Evolutionary conservation across 345 rosid species (phyloP).

Genomic region (Citropsis articulata): DNA sequence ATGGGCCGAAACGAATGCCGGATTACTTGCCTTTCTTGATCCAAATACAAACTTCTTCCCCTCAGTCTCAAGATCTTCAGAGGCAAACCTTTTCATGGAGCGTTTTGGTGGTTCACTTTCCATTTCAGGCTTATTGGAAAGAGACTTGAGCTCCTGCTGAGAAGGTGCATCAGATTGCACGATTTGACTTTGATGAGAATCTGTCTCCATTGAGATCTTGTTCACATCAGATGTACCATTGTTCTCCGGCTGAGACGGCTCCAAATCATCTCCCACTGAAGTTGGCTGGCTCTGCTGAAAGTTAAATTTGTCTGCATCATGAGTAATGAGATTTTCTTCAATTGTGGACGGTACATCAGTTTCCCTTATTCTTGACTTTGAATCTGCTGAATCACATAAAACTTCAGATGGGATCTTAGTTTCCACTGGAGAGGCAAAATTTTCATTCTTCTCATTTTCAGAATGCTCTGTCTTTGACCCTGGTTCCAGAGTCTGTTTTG

Average conservation of each 20-base stretch:
- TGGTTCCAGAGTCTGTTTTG: slow-evolving; percentile 37
- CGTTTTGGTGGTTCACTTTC: slow-evolving; percentile 53
- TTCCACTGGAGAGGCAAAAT: slow-evolving; percentile 24
- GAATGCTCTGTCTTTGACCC: slow-evolving; percentile 31
- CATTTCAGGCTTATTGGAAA: slow-evolving; percentile 33
- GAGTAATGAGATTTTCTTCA: slow-evolving; percentile 38
- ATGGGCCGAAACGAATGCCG: slow-evolving; percentile 64
- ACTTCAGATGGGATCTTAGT: slow-evolving; percentile 28
- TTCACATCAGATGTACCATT: slow-evolving; percentile 32
- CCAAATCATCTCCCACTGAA: slow-evolving; percentile 24
- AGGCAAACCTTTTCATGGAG: slow-evolving; percentile 54
- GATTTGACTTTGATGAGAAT: slow-evolving; percentile 26
- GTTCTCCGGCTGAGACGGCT: slow-evolving; percentile 36
- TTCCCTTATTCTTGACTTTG: slow-evolving; percentile 25
- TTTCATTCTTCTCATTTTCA: slow-evolving; percentile 32
- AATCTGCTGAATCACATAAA: slow-evolving; percentile 28
- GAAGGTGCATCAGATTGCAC: slow-evolving; percentile 26
- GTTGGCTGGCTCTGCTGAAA: slow-evolving; percentile 25
- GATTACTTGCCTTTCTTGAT: slow-evolving; percentile 58
- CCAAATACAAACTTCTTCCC: slow-evolving; percentile 38
- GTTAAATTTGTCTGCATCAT: slow-evolving; percentile 30
- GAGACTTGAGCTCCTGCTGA: slow-evolving; percentile 25
- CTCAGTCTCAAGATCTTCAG: slow-evolving; percentile 49
- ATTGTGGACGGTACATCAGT: slow-evolving; percentile 26
- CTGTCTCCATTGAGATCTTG: slow-evolving; percentile 36